phyloP scores from a whole-genome alignment of 2,329 filamentous ascomycete species.

The Grosmannia serpens region DNA sequence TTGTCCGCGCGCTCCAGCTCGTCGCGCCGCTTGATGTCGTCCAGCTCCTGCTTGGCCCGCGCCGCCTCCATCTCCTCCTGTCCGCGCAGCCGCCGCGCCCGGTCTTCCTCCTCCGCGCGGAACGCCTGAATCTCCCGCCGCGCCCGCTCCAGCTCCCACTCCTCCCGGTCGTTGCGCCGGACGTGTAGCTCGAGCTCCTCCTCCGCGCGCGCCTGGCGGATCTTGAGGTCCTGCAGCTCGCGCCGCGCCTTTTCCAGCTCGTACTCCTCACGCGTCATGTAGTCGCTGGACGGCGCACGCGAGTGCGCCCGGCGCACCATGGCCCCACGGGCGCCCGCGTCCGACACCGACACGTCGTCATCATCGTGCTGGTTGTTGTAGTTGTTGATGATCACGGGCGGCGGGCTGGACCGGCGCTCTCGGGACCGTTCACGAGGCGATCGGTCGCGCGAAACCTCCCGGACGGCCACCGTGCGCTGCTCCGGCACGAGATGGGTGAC shows the following conservation, averaged over 20 bases:
- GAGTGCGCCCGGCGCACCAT: slow-evolving; percentile 17
- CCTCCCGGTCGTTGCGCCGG: slow-evolving; percentile 35
- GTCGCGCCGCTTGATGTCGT: slow-evolving; percentile 24
- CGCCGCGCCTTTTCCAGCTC: slow-evolving; percentile 25
- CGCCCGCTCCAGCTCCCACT: slow-evolving; percentile 24
- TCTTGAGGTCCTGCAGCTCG: slow-evolving; percentile 33
- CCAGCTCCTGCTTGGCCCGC: slow-evolving; percentile 18
- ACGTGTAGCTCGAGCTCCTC: slow-evolving; percentile 37
- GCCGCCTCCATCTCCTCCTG: slow-evolving; percentile 23
- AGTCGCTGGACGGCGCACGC: slow-evolving; percentile 14
- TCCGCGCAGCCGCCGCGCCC: slow-evolving; percentile 9
- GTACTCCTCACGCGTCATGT: slow-evolving; percentile 30
- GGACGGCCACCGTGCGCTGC: slow-evolving; percentile 30
- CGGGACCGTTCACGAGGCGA: slow-evolving; percentile 23
- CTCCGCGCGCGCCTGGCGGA: slow-evolving; percentile 27
- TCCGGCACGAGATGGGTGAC: slow-evolving; percentile 33
- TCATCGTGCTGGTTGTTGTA: slow-evolving; percentile 32
- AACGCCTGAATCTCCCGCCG: slow-evolving; percentile 29
- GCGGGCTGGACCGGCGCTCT: slow-evolving; percentile 33
- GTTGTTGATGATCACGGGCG: slow-evolving; percentile 48
- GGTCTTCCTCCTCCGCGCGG: slow-evolving; percentile 31
- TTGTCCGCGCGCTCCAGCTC: slow-evolving; percentile 19
- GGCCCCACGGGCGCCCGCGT: slow-evolving; percentile 11
- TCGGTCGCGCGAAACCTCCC: slow-evolving; percentile 15
- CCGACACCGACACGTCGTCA: slow-evolving; percentile 20